Percentiles rank a stretch among this genome's conserved stretches.
Conservation (phyloP, 129 eudicot genomes). For the Rutidosis leptorrhynchoides region DNA sequence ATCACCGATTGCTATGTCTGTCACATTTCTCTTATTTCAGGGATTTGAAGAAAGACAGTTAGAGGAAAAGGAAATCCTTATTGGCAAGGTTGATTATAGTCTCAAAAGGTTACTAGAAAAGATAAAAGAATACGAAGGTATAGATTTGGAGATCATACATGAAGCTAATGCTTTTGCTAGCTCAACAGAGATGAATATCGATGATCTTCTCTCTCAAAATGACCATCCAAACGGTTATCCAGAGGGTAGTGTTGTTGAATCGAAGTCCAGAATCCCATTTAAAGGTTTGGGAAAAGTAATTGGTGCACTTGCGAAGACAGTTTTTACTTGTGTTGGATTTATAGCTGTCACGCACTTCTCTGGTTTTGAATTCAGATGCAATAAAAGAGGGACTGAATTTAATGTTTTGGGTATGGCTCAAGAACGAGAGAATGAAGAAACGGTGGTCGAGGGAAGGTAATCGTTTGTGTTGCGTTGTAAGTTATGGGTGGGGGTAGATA, state of each 20-base stretch:
- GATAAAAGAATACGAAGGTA: slow-evolving; percentile 75
- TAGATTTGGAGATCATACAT: slow-evolving; percentile 62
- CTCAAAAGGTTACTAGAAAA: slow-evolving; percentile 69
- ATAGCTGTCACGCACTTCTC: slow-evolving; percentile 55
- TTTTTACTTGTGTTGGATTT: slow-evolving; percentile 60
- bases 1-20: neutral
- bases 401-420: slow-evolving; percentile 40
- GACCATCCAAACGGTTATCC: slow-evolving; percentile 21
- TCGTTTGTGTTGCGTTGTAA: slow-evolving; percentile 84
- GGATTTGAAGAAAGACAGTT: slow-evolving; percentile 80
- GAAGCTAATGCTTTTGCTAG: slow-evolving; percentile 86
- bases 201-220: slow-evolving; percentile 56
- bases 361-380: slow-evolving; percentile 63
- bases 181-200: slow-evolving; percentile 55
- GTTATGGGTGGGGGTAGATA: slow-evolving; percentile 82
- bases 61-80: slow-evolving; percentile 73
- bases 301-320: slow-evolving; percentile 57
- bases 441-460: slow-evolving; percentile 50
- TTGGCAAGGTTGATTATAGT: slow-evolving; percentile 68
- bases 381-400: slow-evolving; percentile 32
- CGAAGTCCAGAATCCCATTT: slow-evolving; percentile 35
- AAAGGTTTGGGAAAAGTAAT: slow-evolving; percentile 45
- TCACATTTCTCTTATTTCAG: slow-evolving; percentile 33
- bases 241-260: slow-evolving; percentile 24
- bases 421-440: slow-evolving; percentile 28